Evolutionary conservation across 148 eudicot species (phyloP).

Genomic region (Nepenthes mirabilis): DNA sequence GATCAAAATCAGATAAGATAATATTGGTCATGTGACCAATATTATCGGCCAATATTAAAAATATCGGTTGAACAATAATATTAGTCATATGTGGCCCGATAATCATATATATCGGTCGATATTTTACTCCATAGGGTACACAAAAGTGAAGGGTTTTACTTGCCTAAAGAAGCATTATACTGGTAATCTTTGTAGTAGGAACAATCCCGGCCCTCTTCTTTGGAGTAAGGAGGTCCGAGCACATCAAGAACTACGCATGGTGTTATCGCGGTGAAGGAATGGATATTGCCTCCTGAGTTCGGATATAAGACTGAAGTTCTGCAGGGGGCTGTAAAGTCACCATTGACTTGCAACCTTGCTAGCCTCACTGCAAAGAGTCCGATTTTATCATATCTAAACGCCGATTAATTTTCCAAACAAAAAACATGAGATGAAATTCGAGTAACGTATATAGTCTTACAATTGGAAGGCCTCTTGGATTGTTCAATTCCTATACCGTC

Average conservation of each 20-base stretch:
- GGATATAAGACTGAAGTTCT: constrained; percentile 70
- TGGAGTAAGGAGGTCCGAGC: constrained; percentile 81
- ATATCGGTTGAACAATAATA: too few species aligned
- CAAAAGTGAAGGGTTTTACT: constrained; percentile 4
- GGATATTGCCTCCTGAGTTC: constrained; percentile 84
- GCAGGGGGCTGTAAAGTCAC: constrained; percentile 50
- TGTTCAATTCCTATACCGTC: constrained; percentile 15
- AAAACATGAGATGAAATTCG: background rate
- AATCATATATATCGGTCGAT: too few species aligned
- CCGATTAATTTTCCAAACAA: background rate
- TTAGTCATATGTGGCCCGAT: too few species aligned
- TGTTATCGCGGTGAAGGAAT: constrained; percentile 64
- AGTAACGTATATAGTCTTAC: constrained; percentile 19
- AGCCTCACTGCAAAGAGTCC: constrained; percentile 37
- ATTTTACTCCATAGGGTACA: background rate
- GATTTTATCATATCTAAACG: background rate
- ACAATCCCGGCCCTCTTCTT: constrained; percentile 73
- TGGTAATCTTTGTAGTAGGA: constrained; percentile 45
- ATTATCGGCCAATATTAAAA: too few species aligned
- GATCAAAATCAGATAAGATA: too few species aligned
- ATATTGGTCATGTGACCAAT: too few species aligned
- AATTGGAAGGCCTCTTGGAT: constrained; percentile 13
- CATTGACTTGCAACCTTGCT: constrained; percentile 42
- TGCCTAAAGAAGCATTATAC: constrained; percentile 26
- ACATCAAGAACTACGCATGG: constrained; percentile 87